phyloP scores from a whole-genome alignment of 768 basidiomycete genomes.

The Tricholoma bakamatsutake region DNA sequence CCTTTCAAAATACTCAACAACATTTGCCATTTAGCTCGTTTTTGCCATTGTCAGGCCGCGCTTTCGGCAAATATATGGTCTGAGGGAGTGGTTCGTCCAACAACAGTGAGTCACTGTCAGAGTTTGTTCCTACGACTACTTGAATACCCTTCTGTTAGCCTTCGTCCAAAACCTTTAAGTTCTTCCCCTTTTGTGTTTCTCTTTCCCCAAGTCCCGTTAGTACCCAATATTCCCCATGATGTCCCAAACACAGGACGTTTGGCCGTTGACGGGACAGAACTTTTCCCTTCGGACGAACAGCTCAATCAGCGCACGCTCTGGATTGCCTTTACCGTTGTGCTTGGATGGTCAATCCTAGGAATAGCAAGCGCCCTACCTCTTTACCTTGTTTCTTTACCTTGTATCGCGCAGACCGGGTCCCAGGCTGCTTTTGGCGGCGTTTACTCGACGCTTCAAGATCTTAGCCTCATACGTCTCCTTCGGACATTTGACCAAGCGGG shows the following conservation, averaged over 20 bases:
- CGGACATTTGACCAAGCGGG: constrained; percentile 45
- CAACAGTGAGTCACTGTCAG: constrained; percentile 46
- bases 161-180: constrained; percentile 59
- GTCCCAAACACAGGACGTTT: constrained; percentile 51
- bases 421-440: constrained; percentile 45
- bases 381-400: constrained; percentile 65
- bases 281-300: constrained; percentile 73
- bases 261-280: constrained; percentile 39
- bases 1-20: constrained; percentile 8
- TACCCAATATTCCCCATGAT: constrained; percentile 53
- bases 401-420: constrained; percentile 48
- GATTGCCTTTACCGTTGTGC: constrained; percentile 54
- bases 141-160: constrained; percentile 29
- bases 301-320: constrained; percentile 68
- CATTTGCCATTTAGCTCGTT: constrained; percentile 35
- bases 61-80: constrained; percentile 64
- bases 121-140: constrained; percentile 2
- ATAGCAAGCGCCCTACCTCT: constrained; percentile 69
- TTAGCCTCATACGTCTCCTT: constrained; percentile 72
- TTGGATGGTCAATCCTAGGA: constrained; percentile 65
- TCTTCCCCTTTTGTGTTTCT: constrained; percentile 62
- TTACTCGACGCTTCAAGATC: constrained; percentile 66
- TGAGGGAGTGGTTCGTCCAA: constrained; percentile 74
- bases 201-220: constrained; percentile 60
- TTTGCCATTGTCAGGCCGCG: constrained; percentile 67